Conservation (phyloP, 306 rosid genomes). For the Prunus salicina region DNA sequence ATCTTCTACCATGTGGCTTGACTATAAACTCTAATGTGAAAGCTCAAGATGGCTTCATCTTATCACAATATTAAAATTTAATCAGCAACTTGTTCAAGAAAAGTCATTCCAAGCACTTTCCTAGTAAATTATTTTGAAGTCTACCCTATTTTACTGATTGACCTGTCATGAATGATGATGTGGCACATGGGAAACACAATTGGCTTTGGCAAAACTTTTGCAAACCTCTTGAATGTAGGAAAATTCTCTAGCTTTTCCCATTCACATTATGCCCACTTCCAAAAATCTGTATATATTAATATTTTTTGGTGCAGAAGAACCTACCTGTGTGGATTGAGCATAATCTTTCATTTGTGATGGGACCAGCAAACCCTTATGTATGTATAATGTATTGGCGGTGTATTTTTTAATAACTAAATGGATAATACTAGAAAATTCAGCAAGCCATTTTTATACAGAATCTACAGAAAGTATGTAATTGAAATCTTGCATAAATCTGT, state of each 20-base stretch:
- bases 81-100: neutral
- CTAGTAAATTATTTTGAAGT: neutral
- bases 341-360: neutral
- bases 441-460: neutral
- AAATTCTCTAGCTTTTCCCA: neutral
- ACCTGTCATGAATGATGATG: neutral
- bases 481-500: neutral
- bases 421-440: neutral
- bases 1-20: slow-evolving; percentile 2
- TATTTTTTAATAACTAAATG: neutral
- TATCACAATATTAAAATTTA: neutral
- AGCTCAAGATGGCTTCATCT: neutral
- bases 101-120: neutral
- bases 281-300: neutral
- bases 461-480: neutral
- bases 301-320: neutral
- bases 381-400: neutral
- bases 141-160: too few species aligned
- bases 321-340: neutral
- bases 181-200: neutral
- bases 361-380: neutral
- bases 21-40: neutral
- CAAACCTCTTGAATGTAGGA: neutral
- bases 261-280: neutral
- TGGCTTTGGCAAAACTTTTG: neutral